These are phyloP conservation scores for Tetrahymena elliotti DNA, from an alignment of 73 alveolate genomes.

Conservation along the genomic window DNA sequence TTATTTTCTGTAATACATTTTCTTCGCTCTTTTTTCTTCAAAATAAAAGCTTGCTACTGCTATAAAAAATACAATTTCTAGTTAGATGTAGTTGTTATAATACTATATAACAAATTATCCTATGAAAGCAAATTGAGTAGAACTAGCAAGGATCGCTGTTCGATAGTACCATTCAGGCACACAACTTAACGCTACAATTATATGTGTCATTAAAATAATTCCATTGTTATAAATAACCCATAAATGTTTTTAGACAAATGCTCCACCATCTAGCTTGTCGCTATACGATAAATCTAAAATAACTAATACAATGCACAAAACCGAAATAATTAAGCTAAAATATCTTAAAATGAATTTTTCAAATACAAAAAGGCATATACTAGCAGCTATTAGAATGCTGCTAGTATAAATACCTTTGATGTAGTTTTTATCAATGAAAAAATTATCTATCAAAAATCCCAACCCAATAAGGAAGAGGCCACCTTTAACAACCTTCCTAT, in stretches of 20 bases:
- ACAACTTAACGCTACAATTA: not conserved
- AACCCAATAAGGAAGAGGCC: not conserved
- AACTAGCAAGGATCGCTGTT: not conserved
- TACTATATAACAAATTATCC: not conserved
- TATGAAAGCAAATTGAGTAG: not conserved
- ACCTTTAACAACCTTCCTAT: not conserved
- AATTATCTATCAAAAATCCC: not conserved
- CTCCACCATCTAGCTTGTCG: not conserved
- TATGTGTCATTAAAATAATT: not conserved
- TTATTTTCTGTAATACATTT: not conserved
- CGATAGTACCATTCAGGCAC: not conserved
- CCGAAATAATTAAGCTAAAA: not conserved
- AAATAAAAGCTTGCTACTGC: not conserved
- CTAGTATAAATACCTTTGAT: not conserved
- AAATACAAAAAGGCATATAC: not conserved
- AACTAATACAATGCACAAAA: not conserved
- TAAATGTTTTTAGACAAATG: not conserved
- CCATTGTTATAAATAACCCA: not conserved
- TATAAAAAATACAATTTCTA: not conserved
- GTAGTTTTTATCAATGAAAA: not conserved
- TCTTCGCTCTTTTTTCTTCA: not conserved
- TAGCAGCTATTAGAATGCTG: not conserved
- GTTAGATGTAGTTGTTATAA: not conserved
- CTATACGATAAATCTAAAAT: not conserved
- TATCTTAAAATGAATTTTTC: not conserved